These are phyloP conservation scores for Echria macrotheca DNA, from an alignment of 495 filamentous ascomycete genomes.

Conservation along the genomic window DNA sequence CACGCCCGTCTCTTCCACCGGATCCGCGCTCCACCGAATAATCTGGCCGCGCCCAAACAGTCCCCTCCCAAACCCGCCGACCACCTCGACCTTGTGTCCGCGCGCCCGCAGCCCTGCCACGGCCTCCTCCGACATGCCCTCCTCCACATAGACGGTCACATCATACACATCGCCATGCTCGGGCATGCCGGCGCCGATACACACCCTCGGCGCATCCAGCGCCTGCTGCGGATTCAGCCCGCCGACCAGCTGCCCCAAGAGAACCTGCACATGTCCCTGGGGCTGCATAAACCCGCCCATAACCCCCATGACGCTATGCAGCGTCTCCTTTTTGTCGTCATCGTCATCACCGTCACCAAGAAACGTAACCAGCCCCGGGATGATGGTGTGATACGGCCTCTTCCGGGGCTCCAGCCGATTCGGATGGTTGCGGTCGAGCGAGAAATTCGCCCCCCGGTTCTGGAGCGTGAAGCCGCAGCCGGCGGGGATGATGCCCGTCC, in stretches of 20 bases:
- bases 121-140: conserved; percentile 67
- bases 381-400: conserved; percentile 95
- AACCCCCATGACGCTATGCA: conserved; percentile 86
- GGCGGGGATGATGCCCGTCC: conserved; percentile 75
- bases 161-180: conserved; percentile 36
- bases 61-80: conserved; percentile 59
- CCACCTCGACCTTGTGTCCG: conserved; percentile 70
- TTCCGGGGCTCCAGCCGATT: conserved; percentile 79
- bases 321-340: conserved; percentile 31
- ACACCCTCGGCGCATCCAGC: conserved; percentile 83
- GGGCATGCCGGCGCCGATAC: conserved; percentile 66
- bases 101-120: conserved; percentile 58
- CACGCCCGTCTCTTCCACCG: conserved; percentile 61
- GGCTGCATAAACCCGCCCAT: conserved; percentile 99
- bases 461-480: conserved; percentile 89
- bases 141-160: conserved; percentile 66
- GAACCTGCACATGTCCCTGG: conserved; percentile 92
- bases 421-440: conserved; percentile 59
- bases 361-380: conserved; percentile 84
- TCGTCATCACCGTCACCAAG: too few species aligned
- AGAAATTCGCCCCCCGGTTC: conserved; percentile 87
- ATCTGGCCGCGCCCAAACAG: conserved; percentile 91
- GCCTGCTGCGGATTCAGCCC: conserved; percentile 82
- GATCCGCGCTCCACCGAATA: conserved; percentile 62
- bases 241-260: conserved; percentile 85